Evolutionary conservation across 1,284 basidiomycete species (phyloP), one percentile per base, ranked within the genome.

Genomic region (Trichosporon ovoides): DNA sequence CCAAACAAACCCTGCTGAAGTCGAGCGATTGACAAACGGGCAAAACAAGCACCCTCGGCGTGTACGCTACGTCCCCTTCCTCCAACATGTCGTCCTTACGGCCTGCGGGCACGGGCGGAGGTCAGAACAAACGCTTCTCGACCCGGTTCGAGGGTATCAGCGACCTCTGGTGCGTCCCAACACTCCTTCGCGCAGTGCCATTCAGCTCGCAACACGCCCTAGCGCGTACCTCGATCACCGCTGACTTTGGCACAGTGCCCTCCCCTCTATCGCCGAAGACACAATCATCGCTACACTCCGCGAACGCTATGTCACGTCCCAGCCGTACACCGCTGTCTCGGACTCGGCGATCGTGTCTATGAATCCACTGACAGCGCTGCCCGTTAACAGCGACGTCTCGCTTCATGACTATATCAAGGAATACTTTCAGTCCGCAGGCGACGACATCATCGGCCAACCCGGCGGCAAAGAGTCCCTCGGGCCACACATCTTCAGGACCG

Each of bases 401-500:
- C 78, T 95, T 37, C 84, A 89, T 76, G 87, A 89, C 71, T 95
- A 95, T 71, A 86, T 89, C 5, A 81, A 85, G 33, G 84, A 89
- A 64, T 88, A 88, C 68, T 80, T 85, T 66, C 66, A 65, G 16
- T 74, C 70, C 16, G 83, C 83, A 2, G 79, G 80, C 2, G 82
- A 83, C 62, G 80, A 82, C 64, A 62, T 58, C 9, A 58, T 66
- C 13, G 66, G 64, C 16, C 64, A 64, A 24, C 59, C 57, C 7
- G 58, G 58, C 16, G 64, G 58, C 46, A 69, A 70, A 59, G 68
- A 70, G 43, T 46, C 52, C 20, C 79, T 87, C 0, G 83, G 85
- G 0, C 89, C 89, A 1, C 91, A 93, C 71, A 86, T 98, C 56
- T 98, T 95, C 76, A 86, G 91, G 63, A 81, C 90, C 37, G 89